Base-by-base conservation (phyloP, 1,284 basidiomycete genomes). In the Thelephora terrestris region DNA sequence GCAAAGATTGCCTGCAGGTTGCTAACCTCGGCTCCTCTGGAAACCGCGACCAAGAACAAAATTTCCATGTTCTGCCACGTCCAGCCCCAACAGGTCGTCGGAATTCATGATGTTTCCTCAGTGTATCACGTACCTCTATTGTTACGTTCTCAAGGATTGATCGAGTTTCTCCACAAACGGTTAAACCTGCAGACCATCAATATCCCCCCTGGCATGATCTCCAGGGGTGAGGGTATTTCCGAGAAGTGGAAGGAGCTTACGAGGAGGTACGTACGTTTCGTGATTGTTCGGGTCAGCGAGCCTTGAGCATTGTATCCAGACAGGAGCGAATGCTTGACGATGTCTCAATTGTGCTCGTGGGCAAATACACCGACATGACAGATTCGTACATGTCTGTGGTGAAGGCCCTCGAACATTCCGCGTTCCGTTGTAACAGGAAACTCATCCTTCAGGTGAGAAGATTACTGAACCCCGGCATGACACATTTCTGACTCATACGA, bases 51-150 rank as follows among this genome's bases (percentile, higher is more conserved):
- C 40, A 96, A 94, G 69, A 78, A 85, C 60, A 99, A 99, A 67
- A 94, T 99, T 43, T 93, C 91, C 54, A 98, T 99, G 94, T 99
- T 99, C 77, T 99, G 95, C 68, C 96, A 99, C 63, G 95, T 99
- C 54, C 74, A 81, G 1, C 76, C 88, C 4, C 86, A 93, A 60
- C 96, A 99, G 66, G 96, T 99, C 37, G 76, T 99, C 50, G 95
- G 92, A 49, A 91, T 99, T 12, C 95, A 98, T 67, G 93, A 99
- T 61, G 91, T 99, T 37, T 82, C 85, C 6, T 97, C 94, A 18
- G 92, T 98, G 32, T 99, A 99, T 68, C 95, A 99, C 61, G 95
- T 99, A 27, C 96, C 96, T 1, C 75, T 99, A 6, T 75, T 99
- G 7, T 78, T 99, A 32, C 83, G 90, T 56, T 83, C 91, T 17